A percentile compares a stretch with the other conserved stretches of the same genome.
These are phyloP conservation scores for Cubamyces lactineus DNA, from an alignment of 768 basidiomycete species.

Conservation along the genomic window DNA sequence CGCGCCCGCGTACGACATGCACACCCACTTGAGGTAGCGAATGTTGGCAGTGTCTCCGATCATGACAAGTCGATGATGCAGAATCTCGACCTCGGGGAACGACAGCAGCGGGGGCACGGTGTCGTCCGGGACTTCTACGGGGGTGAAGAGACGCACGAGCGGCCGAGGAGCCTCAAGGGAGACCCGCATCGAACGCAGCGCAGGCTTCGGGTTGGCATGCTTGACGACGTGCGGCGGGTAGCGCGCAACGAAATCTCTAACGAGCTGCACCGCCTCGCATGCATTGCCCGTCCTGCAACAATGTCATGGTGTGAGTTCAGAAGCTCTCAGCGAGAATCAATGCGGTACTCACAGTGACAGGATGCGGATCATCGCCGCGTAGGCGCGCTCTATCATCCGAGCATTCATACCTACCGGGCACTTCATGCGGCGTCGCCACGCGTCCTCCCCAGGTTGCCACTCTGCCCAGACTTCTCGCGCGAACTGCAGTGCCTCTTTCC, in stretches of 20 bases:
- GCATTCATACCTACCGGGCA: slow-evolving; percentile 26
- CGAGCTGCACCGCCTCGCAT: slow-evolving; percentile 51
- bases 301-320: neutral
- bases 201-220: slow-evolving; percentile 43
- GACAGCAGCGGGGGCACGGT: slow-evolving; percentile 77
- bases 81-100: slow-evolving; percentile 75
- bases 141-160: slow-evolving; percentile 69
- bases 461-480: slow-evolving; percentile 67
- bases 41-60: slow-evolving; percentile 43
- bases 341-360: slow-evolving; percentile 56
- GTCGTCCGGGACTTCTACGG: slow-evolving; percentile 68
- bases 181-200: slow-evolving; percentile 61
- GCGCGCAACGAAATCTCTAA: slow-evolving; percentile 61
- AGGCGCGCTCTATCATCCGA: slow-evolving; percentile 70
- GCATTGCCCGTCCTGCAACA: slow-evolving; percentile 44
- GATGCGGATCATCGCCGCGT: slow-evolving; percentile 69
- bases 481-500: slow-evolving; percentile 51
- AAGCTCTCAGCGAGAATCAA: slow-evolving; percentile 5
- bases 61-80: slow-evolving; percentile 75
- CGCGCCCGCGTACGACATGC: slow-evolving; percentile 72
- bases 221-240: slow-evolving; percentile 61
- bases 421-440: slow-evolving; percentile 30
- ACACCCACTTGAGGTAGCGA: slow-evolving; percentile 71
- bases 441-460: slow-evolving; percentile 57
- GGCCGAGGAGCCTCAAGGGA: slow-evolving; percentile 59